Conservation (phyloP, 1,284 basidiomycete species). For the Sporisorium reilianum region DNA sequence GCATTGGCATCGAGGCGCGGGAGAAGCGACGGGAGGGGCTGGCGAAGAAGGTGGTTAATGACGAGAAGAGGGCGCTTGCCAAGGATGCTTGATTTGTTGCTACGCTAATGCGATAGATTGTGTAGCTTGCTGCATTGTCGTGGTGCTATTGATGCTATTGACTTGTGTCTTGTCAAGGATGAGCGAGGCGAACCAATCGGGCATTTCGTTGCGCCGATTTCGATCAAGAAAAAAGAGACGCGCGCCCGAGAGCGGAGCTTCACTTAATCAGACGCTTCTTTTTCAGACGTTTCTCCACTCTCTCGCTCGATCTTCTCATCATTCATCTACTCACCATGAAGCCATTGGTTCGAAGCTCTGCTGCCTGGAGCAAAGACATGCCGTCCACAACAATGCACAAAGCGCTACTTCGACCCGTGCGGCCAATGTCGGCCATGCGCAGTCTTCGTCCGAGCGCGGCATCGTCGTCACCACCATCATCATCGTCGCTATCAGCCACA, state of each 20-base stretch:
- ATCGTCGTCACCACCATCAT: background rate
- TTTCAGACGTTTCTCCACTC: conserved; percentile 7
- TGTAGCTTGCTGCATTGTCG: too few relatives aligned
- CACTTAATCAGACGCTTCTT: too few relatives aligned
- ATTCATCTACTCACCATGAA: conserved; percentile 15
- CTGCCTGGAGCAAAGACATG: background rate
- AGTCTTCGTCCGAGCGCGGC: background rate
- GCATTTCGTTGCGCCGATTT: too few relatives aligned
- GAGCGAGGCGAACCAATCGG: too few relatives aligned
- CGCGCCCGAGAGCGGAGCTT: background rate
- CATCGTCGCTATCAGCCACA: background rate
- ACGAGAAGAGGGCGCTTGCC: conserved; percentile 39
- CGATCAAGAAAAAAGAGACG: too few relatives aligned
- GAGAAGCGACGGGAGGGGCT: conserved; percentile 54
- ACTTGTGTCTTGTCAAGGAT: too few relatives aligned
- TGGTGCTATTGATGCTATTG: too few relatives aligned
- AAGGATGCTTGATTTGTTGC: conserved; percentile 42
- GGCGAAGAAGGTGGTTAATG: conserved; percentile 41
- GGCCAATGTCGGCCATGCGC: conserved; percentile 4
- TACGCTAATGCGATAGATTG: background rate
- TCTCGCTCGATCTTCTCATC: conserved; percentile 2
- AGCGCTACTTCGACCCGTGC: background rate
- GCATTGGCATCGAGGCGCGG: conserved; percentile 92
- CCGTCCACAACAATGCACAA: conserved; percentile 2
- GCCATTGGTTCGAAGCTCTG: conserved; percentile 4